Conservation (phyloP, 805 yeast genomes). For the Pichia manshurica region DNA sequence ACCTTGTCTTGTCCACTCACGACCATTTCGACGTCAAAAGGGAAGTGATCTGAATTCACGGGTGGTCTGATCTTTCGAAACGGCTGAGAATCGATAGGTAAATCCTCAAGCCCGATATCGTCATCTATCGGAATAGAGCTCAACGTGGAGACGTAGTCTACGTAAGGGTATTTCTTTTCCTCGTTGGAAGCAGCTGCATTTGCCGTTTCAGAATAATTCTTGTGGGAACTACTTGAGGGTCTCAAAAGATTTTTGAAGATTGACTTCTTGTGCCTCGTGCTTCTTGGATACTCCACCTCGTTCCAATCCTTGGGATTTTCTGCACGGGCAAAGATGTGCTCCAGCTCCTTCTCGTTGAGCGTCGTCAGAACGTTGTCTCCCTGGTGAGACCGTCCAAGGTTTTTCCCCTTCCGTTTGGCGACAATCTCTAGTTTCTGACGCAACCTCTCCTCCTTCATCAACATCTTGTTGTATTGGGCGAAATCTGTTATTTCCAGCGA, state of each 20-base stretch:
- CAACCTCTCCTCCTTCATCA: slow-evolving; percentile 25
- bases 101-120: slow-evolving; percentile 22
- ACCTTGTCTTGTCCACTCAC: slow-evolving; percentile 28
- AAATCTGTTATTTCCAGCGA: slow-evolving; percentile 24
- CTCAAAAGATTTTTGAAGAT: slow-evolving; percentile 5
- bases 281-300: slow-evolving; percentile 6
- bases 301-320: slow-evolving; percentile 11
- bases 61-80: slow-evolving; percentile 4
- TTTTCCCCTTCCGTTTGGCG: slow-evolving; percentile 8
- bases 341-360: slow-evolving; percentile 21
- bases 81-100: slow-evolving; percentile 27
- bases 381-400: neutral
- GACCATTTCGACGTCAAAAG: slow-evolving; percentile 23
- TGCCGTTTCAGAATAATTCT: neutral
- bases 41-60: neutral
- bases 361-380: slow-evolving; percentile 15
- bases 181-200: slow-evolving; percentile 3
- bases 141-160: slow-evolving; percentile 3
- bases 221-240: neutral
- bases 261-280: slow-evolving; percentile 1
- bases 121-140: slow-evolving; percentile 29
- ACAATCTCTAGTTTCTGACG: slow-evolving; percentile 17
- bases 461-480: slow-evolving; percentile 23
- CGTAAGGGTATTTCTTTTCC: slow-evolving; percentile 5
- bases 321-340: slow-evolving; percentile 16